Evolutionary conservation across 495 filamentous ascomycete species (phyloP).

Genomic region (Pseudotulostoma volvatum): DNA sequence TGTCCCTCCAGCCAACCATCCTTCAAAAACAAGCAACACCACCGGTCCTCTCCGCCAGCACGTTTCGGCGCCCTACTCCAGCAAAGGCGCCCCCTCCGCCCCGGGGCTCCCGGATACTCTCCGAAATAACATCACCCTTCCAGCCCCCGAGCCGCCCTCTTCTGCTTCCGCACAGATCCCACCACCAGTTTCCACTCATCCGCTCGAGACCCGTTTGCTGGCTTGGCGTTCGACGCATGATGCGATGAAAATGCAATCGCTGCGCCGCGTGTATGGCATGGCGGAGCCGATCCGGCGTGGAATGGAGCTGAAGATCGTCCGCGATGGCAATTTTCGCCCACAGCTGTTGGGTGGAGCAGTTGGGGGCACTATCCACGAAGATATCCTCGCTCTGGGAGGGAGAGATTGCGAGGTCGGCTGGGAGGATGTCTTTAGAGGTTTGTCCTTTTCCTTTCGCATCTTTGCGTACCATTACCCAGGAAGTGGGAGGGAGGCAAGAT

Average conservation of each 20-base stretch:
- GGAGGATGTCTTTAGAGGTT: constrained; percentile 75
- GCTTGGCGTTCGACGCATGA: constrained; percentile 78
- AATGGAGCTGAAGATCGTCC: constrained; percentile 83
- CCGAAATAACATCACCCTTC: constrained; percentile 53
- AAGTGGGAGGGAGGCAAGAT: background rate
- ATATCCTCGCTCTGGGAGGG: constrained; percentile 57
- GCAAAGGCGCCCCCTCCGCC: constrained; percentile 64
- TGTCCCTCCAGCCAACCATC: constrained; percentile 47
- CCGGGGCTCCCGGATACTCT: constrained; percentile 86
- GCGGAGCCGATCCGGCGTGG: constrained; percentile 85
- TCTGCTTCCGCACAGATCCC: constrained; percentile 20
- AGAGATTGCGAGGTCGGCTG: constrained; percentile 58
- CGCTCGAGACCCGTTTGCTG: constrained; percentile 75
- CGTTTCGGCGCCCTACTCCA: constrained; percentile 17
- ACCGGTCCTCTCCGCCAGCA: constrained; percentile 23
- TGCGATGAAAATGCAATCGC: constrained; percentile 64
- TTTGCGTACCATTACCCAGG: too few relatives aligned
- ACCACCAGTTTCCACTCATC: constrained; percentile 51
- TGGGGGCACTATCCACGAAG: constrained; percentile 45
- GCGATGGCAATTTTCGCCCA: constrained; percentile 39
- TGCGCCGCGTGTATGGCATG: constrained; percentile 75
- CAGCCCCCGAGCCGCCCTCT: constrained; percentile 29
- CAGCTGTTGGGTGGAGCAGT: constrained; percentile 23
- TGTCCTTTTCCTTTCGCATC: constrained; percentile 9
- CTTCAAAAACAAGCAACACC: constrained; percentile 40